phyloP scores from a whole-genome alignment of 2,329 filamentous ascomycete genomes.

The Alternaria postmessia region DNA sequence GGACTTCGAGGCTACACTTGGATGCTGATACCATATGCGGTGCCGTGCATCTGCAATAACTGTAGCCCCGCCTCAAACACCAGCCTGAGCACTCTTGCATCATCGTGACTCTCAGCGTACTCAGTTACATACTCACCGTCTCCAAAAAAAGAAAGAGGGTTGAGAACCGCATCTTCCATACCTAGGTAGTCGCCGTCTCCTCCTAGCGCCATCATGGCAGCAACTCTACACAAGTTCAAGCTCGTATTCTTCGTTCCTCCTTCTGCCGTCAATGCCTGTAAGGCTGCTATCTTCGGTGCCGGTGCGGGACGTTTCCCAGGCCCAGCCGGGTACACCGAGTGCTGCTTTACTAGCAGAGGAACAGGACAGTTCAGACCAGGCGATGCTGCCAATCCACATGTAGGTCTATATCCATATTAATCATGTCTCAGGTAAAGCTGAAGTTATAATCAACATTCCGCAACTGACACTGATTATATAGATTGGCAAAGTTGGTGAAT shows the following conservation, averaged over 20 bases:
- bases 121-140: background rate
- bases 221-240: slow-evolving; percentile 46
- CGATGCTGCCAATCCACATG: slow-evolving; percentile 66
- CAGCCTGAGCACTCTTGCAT: background rate
- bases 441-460: background rate
- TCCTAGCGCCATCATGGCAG: slow-evolving; percentile 5
- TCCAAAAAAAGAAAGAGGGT: background rate
- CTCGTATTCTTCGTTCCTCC: slow-evolving; percentile 57
- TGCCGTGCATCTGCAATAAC: background rate
- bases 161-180: too few relatives aligned
- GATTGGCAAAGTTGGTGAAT: slow-evolving; percentile 65
- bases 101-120: background rate
- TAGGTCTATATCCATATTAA: slow-evolving; percentile 12
- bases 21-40: background rate
- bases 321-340: slow-evolving; percentile 54
- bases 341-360: slow-evolving; percentile 57
- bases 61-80: background rate
- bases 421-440: background rate
- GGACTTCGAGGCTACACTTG: background rate
- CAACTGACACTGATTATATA: slow-evolving; percentile 9
- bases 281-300: slow-evolving; percentile 56
- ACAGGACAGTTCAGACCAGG: slow-evolving; percentile 73
- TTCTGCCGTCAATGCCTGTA: slow-evolving; percentile 48
- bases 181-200: too few relatives aligned
- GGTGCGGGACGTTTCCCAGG: slow-evolving; percentile 56